phyloP scores from a whole-genome alignment of 148 eudicot genomes.

The Nepenthes gracilis region DNA sequence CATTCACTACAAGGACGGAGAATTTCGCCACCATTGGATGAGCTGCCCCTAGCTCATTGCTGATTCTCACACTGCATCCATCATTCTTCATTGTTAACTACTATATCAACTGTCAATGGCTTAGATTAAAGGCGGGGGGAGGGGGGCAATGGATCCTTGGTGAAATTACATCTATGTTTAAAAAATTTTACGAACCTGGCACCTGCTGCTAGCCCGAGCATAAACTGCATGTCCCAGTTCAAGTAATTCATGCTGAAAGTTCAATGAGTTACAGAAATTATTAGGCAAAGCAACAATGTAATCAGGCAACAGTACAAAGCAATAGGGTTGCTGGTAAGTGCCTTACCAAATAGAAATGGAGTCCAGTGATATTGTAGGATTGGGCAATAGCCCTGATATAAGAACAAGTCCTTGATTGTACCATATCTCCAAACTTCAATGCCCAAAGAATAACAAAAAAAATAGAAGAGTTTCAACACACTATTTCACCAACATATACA shows the following conservation, averaged over 20 bases:
- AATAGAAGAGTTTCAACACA: not conserved
- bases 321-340: not conserved
- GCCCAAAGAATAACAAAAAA: not conserved
- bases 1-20: conserved; percentile 36
- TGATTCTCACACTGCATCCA: conserved; percentile 35
- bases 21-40: conserved; percentile 45
- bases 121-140: not conserved
- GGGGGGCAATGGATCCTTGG: not conserved
- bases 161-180: not conserved
- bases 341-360: conserved; percentile 51
- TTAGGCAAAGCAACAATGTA: too few species aligned
- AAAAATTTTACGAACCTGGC: conserved; percentile 25
- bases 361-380: conserved; percentile 45
- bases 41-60: conserved; percentile 48
- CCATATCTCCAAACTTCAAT: conserved; percentile 51
- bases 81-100: not conserved
- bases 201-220: conserved; percentile 47
- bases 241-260: conserved; percentile 43
- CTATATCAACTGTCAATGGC: not conserved
- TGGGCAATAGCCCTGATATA: conserved; percentile 45
- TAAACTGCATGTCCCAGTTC: conserved; percentile 57
- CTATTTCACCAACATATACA: not conserved
- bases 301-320: too few species aligned
- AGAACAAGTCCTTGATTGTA: conserved; percentile 56
- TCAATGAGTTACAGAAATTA: not conserved